Percentiles rank a stretch among this genome's conserved stretches.
These are phyloP conservation scores for Xylaria sp. DNA, from an alignment of 2,329 filamentous ascomycete species.

Conservation along the genomic window DNA sequence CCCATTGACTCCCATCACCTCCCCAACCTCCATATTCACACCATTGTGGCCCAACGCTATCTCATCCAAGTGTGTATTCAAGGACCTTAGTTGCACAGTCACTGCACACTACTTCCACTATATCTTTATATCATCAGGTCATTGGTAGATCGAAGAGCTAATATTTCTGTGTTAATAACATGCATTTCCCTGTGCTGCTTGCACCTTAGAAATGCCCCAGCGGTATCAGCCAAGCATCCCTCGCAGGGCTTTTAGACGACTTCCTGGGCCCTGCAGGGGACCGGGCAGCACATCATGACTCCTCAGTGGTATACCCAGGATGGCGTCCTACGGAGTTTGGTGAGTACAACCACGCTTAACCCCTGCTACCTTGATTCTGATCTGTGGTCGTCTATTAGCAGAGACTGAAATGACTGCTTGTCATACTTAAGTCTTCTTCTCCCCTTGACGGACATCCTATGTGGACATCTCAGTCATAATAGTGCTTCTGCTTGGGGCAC, in stretches of 20 bases:
- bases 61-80: conserved; percentile 1
- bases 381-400: background rate
- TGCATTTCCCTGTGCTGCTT: background rate
- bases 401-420: background rate
- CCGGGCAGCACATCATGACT: background rate
- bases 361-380: background rate
- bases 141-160: background rate
- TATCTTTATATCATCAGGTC: background rate
- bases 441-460: too few relatives aligned
- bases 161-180: background rate
- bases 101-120: conserved; percentile 1
- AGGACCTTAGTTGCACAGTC: background rate
- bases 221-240: background rate
- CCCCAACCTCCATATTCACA: background rate
- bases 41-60: conserved; percentile 8
- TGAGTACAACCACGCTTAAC: background rate
- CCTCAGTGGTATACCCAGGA: background rate
- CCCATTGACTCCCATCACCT: background rate
- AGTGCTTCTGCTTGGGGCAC: too few relatives aligned
- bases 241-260: background rate
- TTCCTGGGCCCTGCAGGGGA: background rate
- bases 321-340: background rate
- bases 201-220: background rate
- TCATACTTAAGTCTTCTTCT: too few relatives aligned
- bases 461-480: too few relatives aligned